Evolutionary conservation across 2,329 filamentous ascomycete species (phyloP), one percentile per base, ranked within the genome.

Genomic region (Fusarium sp.): DNA sequence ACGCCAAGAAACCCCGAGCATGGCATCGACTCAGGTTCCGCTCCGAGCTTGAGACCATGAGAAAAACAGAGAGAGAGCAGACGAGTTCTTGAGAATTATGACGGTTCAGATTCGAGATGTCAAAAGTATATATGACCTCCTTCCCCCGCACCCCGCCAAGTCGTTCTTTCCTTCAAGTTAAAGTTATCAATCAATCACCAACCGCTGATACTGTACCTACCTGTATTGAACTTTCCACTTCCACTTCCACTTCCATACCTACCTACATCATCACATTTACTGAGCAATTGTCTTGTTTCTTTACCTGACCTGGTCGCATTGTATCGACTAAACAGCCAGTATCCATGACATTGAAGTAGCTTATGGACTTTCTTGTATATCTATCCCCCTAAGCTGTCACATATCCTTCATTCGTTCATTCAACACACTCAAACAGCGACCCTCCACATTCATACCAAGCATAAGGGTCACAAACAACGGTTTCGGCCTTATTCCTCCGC

Each of bases 41-140:
- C 61, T 60, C 58, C 48, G 51, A 48, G 46, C 32, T 29, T 22
- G 46, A 63, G 25, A 58, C 20, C 41, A 54, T 62, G 47, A 55
- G 53, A 32, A 57, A 44, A 44, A n/a, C 20, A 18, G 41, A 44
- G 10, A 37, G 14, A 44, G 24, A 42, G 49, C 24, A 42, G 24
- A 42, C 24, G 12, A n/a, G 20, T 42, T 64, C 40, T 59, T 49
- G 40, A 48, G 18, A 37, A 18, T 30, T 53, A 69, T 64, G 64
- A 74, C 55, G 58, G 62, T 61, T 47, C 22, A 53, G 11, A 45
- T 49, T 60, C 40, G 13, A 66, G 20, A 61, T 51, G 48, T 66
- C 29, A 34, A 40, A 55, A 61, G 42, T 74, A 75, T 75, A 75
- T 75, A 75, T 74, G 59, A 61, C 53, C 61, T 60, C 46, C 27